Conservation (phyloP, 129 eudicot genomes). For the Chrysanthemum seticuspe region DNA sequence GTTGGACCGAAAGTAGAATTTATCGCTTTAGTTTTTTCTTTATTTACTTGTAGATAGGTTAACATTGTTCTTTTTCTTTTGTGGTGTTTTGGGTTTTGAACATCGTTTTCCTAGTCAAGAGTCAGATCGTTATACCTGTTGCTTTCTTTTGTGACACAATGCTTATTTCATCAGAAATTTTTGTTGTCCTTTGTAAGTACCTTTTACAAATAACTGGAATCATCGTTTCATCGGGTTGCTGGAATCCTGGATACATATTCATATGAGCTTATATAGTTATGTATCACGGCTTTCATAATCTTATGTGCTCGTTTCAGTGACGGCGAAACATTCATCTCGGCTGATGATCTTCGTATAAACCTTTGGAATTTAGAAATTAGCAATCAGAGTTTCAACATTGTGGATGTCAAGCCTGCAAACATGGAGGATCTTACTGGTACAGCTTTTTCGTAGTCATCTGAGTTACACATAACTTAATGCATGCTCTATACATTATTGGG, state of each 20-base stretch:
- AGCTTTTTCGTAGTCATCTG: constrained; percentile 11
- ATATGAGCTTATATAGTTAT: not conserved
- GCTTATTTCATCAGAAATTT: not conserved
- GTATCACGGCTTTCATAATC: not conserved
- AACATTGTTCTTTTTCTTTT: too few species aligned
- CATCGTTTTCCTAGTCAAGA: too few species aligned
- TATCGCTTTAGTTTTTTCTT: too few species aligned
- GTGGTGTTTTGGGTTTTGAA: too few species aligned
- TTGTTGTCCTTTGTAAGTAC: not conserved
- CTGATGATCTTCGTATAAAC: constrained; percentile 95
- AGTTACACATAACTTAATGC: not conserved
- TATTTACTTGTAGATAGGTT: too few species aligned
- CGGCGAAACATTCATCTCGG: constrained; percentile 96
- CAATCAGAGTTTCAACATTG: constrained; percentile 93
- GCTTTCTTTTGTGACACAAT: not conserved
- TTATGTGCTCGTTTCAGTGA: constrained; percentile 52
- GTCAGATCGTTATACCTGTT: too few species aligned
- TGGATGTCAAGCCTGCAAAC: constrained; percentile 91
- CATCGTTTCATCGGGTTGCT: not conserved
- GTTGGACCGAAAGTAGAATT: not conserved
- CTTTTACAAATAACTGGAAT: constrained; percentile 1
- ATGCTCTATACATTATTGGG: not conserved
- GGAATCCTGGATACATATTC: not conserved
- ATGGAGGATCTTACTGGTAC: constrained; percentile 96
- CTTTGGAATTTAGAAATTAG: constrained; percentile 98